Evolutionary conservation across 2,329 filamentous ascomycete species (phyloP).

Genomic region (Penicillium sclerotigenum): DNA sequence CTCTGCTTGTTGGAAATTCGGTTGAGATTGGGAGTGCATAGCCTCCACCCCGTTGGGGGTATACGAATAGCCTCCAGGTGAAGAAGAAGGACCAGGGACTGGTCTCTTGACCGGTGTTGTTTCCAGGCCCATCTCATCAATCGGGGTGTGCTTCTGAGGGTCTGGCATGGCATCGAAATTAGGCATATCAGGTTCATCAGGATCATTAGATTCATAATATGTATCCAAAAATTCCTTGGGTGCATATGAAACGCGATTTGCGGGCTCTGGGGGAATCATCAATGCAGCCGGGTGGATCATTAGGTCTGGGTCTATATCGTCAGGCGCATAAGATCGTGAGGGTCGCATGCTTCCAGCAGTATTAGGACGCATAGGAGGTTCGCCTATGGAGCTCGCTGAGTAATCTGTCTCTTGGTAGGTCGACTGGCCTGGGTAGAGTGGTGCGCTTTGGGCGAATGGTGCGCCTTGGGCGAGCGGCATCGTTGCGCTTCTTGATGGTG

Average conservation of each 20-base stretch:
- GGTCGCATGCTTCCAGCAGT: constrained; percentile 27
- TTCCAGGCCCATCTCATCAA: constrained; percentile 38
- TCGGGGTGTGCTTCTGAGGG: constrained; percentile 22
- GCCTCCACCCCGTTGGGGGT: constrained; percentile 28
- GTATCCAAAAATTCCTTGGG: constrained; percentile 48
- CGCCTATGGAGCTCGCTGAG: constrained; percentile 11
- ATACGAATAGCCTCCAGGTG: constrained; percentile 36
- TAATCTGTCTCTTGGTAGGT: constrained; percentile 33
- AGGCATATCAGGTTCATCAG: constrained; percentile 57
- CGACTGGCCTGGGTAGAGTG: constrained; percentile 34
- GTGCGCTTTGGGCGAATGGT: constrained; percentile 12
- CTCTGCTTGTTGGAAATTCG: constrained; percentile 39
- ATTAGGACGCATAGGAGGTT: constrained; percentile 25
- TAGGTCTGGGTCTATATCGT: constrained; percentile 22
- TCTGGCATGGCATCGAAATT: constrained; percentile 59
- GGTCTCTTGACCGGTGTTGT: constrained; percentile 28
- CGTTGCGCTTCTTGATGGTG: constrained; percentile 38
- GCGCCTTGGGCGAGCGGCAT: constrained; percentile 28
- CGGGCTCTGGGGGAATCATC: constrained; percentile 21
- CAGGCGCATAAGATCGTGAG: constrained; percentile 22
- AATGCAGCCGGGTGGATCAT: constrained; percentile 13
- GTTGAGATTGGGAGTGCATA: constrained; percentile 45
- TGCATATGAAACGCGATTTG: constrained; percentile 24
- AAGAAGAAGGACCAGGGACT: constrained; percentile 18
- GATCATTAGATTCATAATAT: constrained; percentile 51